Percentiles rank a stretch among this genome's conserved stretches.
These are phyloP conservation scores for Poa pratensis DNA, from an alignment of 176 grass and related monocot genomes.

Conservation along the genomic window DNA sequence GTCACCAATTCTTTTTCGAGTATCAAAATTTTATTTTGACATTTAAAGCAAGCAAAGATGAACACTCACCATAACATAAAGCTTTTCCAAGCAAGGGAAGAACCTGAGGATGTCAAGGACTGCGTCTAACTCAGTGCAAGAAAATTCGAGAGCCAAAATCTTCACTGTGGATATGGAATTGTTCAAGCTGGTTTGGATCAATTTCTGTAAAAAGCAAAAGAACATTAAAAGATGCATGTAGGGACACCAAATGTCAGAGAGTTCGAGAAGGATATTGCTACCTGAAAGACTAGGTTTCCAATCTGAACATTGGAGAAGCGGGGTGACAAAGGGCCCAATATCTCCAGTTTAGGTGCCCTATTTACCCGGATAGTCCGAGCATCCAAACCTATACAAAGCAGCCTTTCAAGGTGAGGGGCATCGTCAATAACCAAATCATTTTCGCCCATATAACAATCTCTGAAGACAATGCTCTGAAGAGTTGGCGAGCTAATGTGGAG, in stretches of 20 bases:
- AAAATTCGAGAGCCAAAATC: background rate
- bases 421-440: background rate
- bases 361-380: background rate
- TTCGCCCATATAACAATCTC: background rate
- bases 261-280: background rate
- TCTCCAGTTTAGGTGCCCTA: background rate
- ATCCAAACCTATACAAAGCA: background rate
- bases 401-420: background rate
- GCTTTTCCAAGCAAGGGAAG: conserved; percentile 12
- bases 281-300: background rate
- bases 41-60: background rate
- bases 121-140: background rate
- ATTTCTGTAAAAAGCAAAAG: background rate
- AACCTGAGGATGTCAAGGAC: background rate
- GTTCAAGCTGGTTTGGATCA: background rate
- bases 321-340: background rate
- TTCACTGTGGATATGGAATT: background rate
- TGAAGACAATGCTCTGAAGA: background rate
- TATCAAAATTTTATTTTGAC: background rate
- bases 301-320: background rate
- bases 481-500: background rate
- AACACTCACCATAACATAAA: background rate
- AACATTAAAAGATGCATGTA: background rate
- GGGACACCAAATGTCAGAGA: background rate
- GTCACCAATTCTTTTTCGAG: background rate